A percentile compares a stretch with the other conserved stretches of the same genome.
Conservation (phyloP, 257 asterid species). For the Solanum pimpinellifolium region DNA sequence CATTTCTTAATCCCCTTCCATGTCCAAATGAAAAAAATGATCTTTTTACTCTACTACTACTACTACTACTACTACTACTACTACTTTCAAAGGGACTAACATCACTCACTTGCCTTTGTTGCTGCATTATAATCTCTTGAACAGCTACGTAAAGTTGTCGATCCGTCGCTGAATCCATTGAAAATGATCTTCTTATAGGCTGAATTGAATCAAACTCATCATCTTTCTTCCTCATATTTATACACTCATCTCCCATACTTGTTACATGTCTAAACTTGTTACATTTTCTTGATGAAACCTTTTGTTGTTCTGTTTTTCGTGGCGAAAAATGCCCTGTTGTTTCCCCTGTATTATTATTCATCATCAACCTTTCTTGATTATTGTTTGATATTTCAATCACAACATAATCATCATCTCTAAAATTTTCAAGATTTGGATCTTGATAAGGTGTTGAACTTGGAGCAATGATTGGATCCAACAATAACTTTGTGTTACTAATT, state of each 20-base stretch:
- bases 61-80: background rate
- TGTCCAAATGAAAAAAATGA: slow-evolving; percentile 78
- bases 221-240: slow-evolving; percentile 46
- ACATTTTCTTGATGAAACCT: slow-evolving; percentile 9
- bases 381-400: slow-evolving; percentile 46
- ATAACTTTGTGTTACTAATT: background rate
- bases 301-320: slow-evolving; percentile 10
- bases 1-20: slow-evolving; percentile 60
- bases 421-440: slow-evolving; percentile 16
- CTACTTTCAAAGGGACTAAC: slow-evolving; percentile 8
- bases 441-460: slow-evolving; percentile 18
- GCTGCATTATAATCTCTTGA: slow-evolving; percentile 40
- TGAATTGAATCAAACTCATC: slow-evolving; percentile 38
- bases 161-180: slow-evolving; percentile 85
- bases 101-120: slow-evolving; percentile 12
- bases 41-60: slow-evolving; percentile 37
- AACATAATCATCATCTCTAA: slow-evolving; percentile 55
- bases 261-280: slow-evolving; percentile 20
- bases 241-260: slow-evolving; percentile 80
- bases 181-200: slow-evolving; percentile 76
- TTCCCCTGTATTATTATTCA: slow-evolving; percentile 7
- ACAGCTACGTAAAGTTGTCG: slow-evolving; percentile 52
- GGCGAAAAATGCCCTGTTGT: slow-evolving; percentile 8
- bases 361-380: slow-evolving; percentile 11
- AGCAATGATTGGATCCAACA: slow-evolving; percentile 11